These are phyloP conservation scores for Polymyxa betae DNA, from an alignment of 208 protist genomes.

Conservation along the genomic window DNA sequence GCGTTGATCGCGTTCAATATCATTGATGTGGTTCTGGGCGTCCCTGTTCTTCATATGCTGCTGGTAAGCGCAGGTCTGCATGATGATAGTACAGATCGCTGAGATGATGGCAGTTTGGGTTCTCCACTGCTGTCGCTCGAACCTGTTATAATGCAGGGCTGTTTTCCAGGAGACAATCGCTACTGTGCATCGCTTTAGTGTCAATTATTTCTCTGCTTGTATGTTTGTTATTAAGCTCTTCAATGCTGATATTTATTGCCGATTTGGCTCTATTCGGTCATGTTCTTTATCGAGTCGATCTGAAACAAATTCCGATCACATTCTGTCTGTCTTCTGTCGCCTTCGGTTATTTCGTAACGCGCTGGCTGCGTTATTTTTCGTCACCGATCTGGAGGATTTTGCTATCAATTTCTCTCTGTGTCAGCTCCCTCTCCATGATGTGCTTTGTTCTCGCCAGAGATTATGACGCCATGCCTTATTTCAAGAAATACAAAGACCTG, in stretches of 20 bases:
- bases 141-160: not conserved
- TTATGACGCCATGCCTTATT: not conserved
- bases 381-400: not conserved
- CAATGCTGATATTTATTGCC: not conserved
- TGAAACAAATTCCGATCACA: not conserved
- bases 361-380: not conserved
- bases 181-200: not conserved
- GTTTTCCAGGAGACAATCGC: not conserved
- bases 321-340: not conserved
- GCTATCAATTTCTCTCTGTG: not conserved
- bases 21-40: not conserved
- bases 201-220: not conserved
- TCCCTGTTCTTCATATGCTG: not conserved
- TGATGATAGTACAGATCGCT: not conserved
- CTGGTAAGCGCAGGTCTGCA: not conserved
- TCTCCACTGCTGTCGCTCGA: not conserved
- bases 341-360: not conserved
- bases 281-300: not conserved
- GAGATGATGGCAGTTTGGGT: not conserved
- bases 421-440: not conserved
- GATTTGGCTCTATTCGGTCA: not conserved
- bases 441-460: not conserved
- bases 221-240: not conserved
- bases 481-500: not conserved
- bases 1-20: not conserved